These are phyloP conservation scores for Glycine latifolia DNA, from an alignment of 306 rosid species.

Conservation along the genomic window DNA sequence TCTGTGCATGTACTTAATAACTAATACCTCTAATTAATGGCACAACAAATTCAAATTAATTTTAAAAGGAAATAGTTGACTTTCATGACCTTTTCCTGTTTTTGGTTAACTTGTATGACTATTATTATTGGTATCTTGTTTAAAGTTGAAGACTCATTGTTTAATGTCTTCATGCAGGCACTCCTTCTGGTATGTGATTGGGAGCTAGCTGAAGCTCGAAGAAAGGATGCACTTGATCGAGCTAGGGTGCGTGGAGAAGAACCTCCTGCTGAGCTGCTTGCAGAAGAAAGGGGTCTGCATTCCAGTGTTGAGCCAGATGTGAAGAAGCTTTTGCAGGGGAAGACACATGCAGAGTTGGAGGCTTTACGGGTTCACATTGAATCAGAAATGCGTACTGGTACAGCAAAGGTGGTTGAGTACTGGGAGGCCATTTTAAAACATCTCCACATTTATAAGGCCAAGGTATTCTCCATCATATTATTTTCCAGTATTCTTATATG, in stretches of 20 bases:
- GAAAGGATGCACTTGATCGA: slow-evolving; percentile 91
- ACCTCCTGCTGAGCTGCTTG: slow-evolving; percentile 95
- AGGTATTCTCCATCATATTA: slow-evolving; percentile 61
- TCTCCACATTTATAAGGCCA: slow-evolving; percentile 93
- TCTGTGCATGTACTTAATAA: not conserved
- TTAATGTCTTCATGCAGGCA: slow-evolving; percentile 62
- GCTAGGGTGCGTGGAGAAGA: slow-evolving; percentile 98
- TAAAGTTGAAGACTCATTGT: slow-evolving; percentile 37
- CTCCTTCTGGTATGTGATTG: slow-evolving; percentile 91
- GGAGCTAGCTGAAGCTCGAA: slow-evolving; percentile 95
- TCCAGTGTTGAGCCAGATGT: slow-evolving; percentile 87
- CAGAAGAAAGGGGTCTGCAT: slow-evolving; percentile 98
- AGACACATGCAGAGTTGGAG: slow-evolving; percentile 75
- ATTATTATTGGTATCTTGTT: slow-evolving; percentile 12
- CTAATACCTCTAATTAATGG: not conserved
- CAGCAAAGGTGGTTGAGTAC: slow-evolving; percentile 94
- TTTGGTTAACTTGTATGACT: slow-evolving; percentile 16
- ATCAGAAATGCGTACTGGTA: slow-evolving; percentile 91
- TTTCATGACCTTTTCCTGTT: slow-evolving; percentile 2
- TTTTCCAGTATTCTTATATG: slow-evolving; percentile 21
- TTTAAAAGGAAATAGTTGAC: not conserved
- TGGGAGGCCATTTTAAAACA: slow-evolving; percentile 94
- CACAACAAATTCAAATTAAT: not conserved
- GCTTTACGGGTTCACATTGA: slow-evolving; percentile 78
- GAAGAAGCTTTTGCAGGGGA: slow-evolving; percentile 76